phyloP scores from a whole-genome alignment of 192 early-diverging fungal genomes.

The Cladochytrium replicatum region DNA sequence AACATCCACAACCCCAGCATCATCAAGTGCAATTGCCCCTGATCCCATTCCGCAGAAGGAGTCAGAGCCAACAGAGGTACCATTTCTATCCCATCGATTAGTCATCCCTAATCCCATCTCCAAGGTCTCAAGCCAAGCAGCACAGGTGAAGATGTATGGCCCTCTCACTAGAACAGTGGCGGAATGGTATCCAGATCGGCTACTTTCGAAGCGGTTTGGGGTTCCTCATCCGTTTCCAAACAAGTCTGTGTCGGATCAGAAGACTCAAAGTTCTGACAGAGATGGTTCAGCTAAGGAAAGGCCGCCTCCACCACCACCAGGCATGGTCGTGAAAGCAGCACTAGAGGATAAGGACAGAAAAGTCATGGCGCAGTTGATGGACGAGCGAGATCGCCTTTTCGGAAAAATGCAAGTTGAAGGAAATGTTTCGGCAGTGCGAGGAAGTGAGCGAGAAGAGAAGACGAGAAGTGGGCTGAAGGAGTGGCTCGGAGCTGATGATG shows the following conservation, averaged over 20 bases:
- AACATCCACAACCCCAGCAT: constrained; percentile 33
- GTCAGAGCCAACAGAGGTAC: neutral
- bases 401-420: constrained; percentile 6
- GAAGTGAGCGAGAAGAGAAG: neutral
- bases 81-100: neutral
- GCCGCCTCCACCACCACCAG: no score
- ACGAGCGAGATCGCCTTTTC: constrained; percentile 20
- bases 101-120: neutral
- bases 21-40: neutral
- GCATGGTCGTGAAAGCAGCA: no score
- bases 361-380: constrained; percentile 29
- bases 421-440: constrained; percentile 6
- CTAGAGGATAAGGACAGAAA: no score
- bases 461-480: constrained; percentile 1
- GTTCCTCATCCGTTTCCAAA: constrained; percentile 59
- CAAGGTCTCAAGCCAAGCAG: constrained; percentile 12
- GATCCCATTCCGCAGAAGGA: neutral
- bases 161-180: constrained; percentile 40
- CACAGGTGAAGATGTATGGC: constrained; percentile 61
- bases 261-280: no score
- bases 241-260: no score
- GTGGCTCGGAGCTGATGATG: neutral
- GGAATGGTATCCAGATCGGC: constrained; percentile 54
- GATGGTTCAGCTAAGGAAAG: no score
- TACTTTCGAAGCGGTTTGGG: constrained; percentile 71